These are phyloP conservation scores for Exophiala spinifera DNA, from an alignment of 2,329 filamentous ascomycete genomes.

Conservation along the genomic window DNA sequence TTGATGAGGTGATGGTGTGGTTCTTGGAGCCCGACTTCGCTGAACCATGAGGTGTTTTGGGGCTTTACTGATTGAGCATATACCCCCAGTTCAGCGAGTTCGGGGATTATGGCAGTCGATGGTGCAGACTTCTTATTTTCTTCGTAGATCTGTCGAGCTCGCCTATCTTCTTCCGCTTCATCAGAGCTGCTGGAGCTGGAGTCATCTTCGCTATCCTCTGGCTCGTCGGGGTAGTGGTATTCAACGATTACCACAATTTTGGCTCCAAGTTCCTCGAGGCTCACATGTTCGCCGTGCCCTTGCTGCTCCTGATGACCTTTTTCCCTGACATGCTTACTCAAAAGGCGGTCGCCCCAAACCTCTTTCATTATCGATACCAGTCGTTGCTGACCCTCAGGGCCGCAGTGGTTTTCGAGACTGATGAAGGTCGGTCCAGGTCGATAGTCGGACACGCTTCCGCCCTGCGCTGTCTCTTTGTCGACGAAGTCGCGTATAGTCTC, in stretches of 20 bases:
- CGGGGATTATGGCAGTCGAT: constrained; percentile 24
- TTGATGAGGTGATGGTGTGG: constrained; percentile 29
- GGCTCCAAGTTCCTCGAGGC: constrained; percentile 24
- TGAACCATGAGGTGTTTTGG: constrained; percentile 27
- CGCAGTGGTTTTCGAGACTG: constrained; percentile 29
- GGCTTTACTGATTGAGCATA: constrained; percentile 30
- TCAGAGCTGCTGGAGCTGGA: constrained; percentile 6
- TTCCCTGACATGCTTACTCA: constrained; percentile 24
- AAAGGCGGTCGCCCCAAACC: constrained; percentile 26
- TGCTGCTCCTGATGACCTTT: constrained; percentile 25
- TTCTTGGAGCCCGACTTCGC: constrained; percentile 18
- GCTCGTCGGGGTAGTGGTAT: constrained; percentile 26
- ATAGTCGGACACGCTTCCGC: constrained; percentile 11
- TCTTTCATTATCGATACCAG: constrained; percentile 28
- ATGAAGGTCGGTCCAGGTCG: constrained; percentile 23
- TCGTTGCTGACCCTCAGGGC: constrained; percentile 21
- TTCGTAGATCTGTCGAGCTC: constrained; percentile 20
- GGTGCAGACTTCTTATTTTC: constrained; percentile 22
- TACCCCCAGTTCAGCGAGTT: constrained; percentile 28
- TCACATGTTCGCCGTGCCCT: constrained; percentile 24
- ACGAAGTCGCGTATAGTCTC: constrained; percentile 28
- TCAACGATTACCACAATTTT: constrained; percentile 30
- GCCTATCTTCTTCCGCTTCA: constrained; percentile 19
- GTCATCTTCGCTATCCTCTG: constrained; percentile 4
- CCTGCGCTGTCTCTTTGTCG: constrained; percentile 21